These are phyloP conservation scores for Mycena polygramma DNA, from an alignment of 768 basidiomycete genomes.

Conservation along the genomic window DNA sequence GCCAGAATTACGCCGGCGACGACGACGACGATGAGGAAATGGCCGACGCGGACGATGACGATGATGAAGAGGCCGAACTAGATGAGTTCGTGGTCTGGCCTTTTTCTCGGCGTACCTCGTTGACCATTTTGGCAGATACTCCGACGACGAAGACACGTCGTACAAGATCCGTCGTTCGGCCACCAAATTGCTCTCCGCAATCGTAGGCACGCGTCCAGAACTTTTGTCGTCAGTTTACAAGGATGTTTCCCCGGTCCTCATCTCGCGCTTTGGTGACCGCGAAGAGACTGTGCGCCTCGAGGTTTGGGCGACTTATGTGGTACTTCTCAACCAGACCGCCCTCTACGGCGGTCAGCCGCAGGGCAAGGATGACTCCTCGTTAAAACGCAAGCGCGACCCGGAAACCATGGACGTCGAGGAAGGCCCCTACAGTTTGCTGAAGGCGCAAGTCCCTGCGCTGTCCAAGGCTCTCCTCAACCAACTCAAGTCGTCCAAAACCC, in stretches of 20 bases:
- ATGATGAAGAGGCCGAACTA: slow-evolving; percentile 84
- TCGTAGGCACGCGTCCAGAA: slow-evolving; percentile 93
- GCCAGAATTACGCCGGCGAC: slow-evolving; percentile 66
- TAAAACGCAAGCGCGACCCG: slow-evolving; percentile 83
- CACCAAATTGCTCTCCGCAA: slow-evolving; percentile 87
- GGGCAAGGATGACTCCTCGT: slow-evolving; percentile 61
- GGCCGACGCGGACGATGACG: slow-evolving; percentile 80
- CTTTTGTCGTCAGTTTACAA: slow-evolving; percentile 84
- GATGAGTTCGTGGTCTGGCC: slow-evolving; percentile 69
- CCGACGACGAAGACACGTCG: slow-evolving; percentile 97
- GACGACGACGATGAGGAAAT: slow-evolving; percentile 67
- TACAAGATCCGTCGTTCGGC: slow-evolving; percentile 97
- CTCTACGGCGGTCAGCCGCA: slow-evolving; percentile 80
- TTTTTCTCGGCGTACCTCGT: slow-evolving; percentile 2
- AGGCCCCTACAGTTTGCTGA: slow-evolving; percentile 78
- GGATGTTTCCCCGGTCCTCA: slow-evolving; percentile 88
- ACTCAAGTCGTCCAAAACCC: slow-evolving; percentile 84
- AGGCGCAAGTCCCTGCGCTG: slow-evolving; percentile 80
- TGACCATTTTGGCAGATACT: slow-evolving; percentile 70
- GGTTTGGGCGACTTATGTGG: slow-evolving; percentile 88
- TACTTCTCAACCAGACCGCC: slow-evolving; percentile 86
- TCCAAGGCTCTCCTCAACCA: slow-evolving; percentile 89
- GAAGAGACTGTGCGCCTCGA: slow-evolving; percentile 96
- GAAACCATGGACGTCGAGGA: slow-evolving; percentile 83
- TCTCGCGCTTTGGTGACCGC: slow-evolving; percentile 92